Percentiles rank a stretch among this genome's conserved stretches.
Evolutionary conservation across 345 rosid genomes (phyloP).

Genomic region (Diplotaxis tenuifolia): DNA sequence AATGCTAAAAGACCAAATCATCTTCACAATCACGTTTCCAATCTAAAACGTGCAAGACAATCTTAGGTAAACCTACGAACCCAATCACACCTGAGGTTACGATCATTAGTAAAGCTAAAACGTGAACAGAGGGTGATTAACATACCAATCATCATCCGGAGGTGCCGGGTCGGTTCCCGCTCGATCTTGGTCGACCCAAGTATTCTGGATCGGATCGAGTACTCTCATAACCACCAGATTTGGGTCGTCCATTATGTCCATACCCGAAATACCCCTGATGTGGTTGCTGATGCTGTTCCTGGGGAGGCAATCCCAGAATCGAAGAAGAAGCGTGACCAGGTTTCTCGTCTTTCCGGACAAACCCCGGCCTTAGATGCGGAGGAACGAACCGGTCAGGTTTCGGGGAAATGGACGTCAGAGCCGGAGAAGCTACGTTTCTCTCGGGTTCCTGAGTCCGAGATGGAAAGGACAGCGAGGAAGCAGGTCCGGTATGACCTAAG

Average conservation of each 20-base stretch:
- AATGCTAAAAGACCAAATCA: background rate
- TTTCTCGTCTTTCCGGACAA: slow-evolving; percentile 58
- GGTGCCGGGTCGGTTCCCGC: slow-evolving; percentile 65
- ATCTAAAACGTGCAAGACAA: background rate
- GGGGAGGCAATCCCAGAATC: slow-evolving; percentile 3
- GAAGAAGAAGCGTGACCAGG: slow-evolving; percentile 35
- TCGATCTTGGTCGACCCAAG: slow-evolving; percentile 50
- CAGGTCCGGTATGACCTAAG: slow-evolving; percentile 50
- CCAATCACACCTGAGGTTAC: background rate
- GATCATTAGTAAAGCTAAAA: background rate
- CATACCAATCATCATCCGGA: slow-evolving; percentile 74
- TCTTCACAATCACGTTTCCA: background rate
- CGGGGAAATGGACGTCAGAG: slow-evolving; percentile 26
- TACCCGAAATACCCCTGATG: slow-evolving; percentile 30
- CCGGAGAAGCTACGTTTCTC: slow-evolving; percentile 21
- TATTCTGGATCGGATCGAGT: slow-evolving; percentile 45
- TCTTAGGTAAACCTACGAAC: background rate
- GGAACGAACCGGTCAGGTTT: slow-evolving; percentile 69
- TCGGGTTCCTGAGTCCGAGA: slow-evolving; percentile 30
- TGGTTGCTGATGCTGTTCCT: slow-evolving; percentile 23
- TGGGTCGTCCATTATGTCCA: slow-evolving; percentile 66
- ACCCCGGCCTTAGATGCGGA: slow-evolving; percentile 95
- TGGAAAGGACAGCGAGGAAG: slow-evolving; percentile 35
- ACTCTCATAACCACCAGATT: slow-evolving; percentile 64
- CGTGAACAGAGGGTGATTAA: background rate